Evolutionary conservation across 2,329 filamentous ascomycete genomes (phyloP), one percentile per base, ranked within the genome.

Genomic region (Aspergillus sp.): DNA sequence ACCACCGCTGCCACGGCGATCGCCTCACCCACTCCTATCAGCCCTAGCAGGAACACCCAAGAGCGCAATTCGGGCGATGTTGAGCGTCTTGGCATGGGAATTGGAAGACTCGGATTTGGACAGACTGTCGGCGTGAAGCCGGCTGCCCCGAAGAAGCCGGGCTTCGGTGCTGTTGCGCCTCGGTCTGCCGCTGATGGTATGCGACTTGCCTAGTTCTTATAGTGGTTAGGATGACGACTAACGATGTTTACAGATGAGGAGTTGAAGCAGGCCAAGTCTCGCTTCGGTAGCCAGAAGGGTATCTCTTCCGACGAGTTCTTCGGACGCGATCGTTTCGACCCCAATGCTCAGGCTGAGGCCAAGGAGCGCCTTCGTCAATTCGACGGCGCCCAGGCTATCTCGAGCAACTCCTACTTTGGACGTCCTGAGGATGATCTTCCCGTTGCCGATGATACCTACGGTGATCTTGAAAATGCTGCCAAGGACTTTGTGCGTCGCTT

Each of bases 281-380:
- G 96, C 77, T 99, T 99, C 71, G 94, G 93, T 62, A 79, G 78
- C 47, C 95, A 99, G 76, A 98, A 98, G 82, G 91, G 91, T 68
- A 99, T 99, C 68, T 97, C 92, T 0, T 97, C 93, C 0, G 95
- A 99, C 75, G 95, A 99, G 75, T 99, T 96, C 83, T 99, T 99
- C 74, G 92, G 94, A 71, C 94, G 95, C 75, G 91, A 92, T 56
- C 81, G 85, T 58, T 98, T 88, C 77, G 93, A 99, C 74, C 88
- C 93, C 39, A 83, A 83, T 58, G 86, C 89, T 8, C 90, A 95
- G 73, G 83, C 87, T 54, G 94, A 97, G 80, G 94, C 95, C 69
- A 96, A 96, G 81, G 83, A 84, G 23, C 87, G 95, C 42, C 85
- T 99, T 57, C 89, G 92, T 80, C 91, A 92, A 50, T 99, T 99